Evolutionary conservation across 768 basidiomycete species (phyloP), one percentile per base, ranked within the genome.

Genomic region (Coprinopsis cinerea): DNA sequence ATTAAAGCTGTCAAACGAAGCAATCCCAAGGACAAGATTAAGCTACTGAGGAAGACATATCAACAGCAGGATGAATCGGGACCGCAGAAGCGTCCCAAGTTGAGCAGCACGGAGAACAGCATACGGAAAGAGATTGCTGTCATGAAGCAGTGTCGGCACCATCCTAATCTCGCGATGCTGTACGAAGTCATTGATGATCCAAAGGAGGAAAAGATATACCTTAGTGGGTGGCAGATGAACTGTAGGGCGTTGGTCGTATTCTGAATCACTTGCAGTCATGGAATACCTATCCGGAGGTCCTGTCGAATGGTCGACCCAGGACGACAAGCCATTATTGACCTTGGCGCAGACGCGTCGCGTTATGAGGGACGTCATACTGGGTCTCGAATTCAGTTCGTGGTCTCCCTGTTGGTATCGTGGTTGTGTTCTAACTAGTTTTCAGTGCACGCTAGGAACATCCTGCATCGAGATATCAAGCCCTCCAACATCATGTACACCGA

Each of bases 121-220:
- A 85, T 93, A 51, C 79, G 79, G 55, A 84, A 82, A 60, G 92
- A 94, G 68, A 87, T 94, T 39, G 91, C 91, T 2, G 87, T 95
- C 61, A 88, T 96, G 85, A 92, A 88, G 71, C 85, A 84, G 57
- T 88, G 85, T 61, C 72, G 79, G 41, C 89, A 92, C 61, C 37
- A 49, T 35, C 78, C 82, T 2, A 80, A 92, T 64, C 75, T 92
- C 41, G 90, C 90, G 17, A 75, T 79, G 47, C 73, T 95, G 51
- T 74, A 86, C 50, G 93, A 96, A 64, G 89, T 94, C 59, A 90
- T 96, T 54, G 92, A 95, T 64, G 92, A 93, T 65, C 82, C 80
- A 37, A 73, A 75, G 30, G 81, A 82, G 36, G 84, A 87, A 55
- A 85, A 86, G 65, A 85, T 95, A 40, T 95, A 86, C 67, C 79